Evolutionary conservation across 805 yeast genomes (phyloP).

Genomic region (Monosporozyma unispora): DNA sequence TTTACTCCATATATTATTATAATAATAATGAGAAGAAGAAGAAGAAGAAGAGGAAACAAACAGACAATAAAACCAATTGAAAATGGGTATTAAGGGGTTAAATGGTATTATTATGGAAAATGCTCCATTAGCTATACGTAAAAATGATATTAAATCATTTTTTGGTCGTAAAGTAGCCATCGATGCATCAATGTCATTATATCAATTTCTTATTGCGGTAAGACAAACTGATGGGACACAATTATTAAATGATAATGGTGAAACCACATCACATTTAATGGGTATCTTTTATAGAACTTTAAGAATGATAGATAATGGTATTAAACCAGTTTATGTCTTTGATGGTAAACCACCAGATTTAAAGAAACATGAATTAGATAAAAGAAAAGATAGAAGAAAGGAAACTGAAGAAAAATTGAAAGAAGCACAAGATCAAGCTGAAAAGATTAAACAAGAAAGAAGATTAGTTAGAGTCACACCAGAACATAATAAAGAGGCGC

Average conservation of each 20-base stretch:
- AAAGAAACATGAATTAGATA: conserved; percentile 87
- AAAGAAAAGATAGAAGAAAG: conserved; percentile 70
- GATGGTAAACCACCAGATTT: conserved; percentile 96
- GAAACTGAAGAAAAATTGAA: conserved; percentile 73
- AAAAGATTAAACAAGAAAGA: conserved; percentile 62
- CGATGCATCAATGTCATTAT: conserved; percentile 90
- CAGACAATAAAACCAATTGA: neutral
- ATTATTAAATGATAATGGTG: conserved; percentile 79
- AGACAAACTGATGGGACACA: conserved; percentile 96
- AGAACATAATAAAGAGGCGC: conserved; percentile 93
- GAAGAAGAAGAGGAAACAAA: too few species aligned
- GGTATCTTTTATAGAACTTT: conserved; percentile 95
- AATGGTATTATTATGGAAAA: conserved; percentile 81
- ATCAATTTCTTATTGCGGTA: conserved; percentile 92
- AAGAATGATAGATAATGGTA: conserved; percentile 81
- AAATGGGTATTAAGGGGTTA: conserved; percentile 63
- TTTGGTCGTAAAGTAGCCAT: conserved; percentile 97
- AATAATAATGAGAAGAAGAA: too few species aligned
- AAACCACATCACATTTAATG: conserved; percentile 87
- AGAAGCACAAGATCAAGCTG: conserved; percentile 68
- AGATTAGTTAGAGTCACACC: conserved; percentile 81
- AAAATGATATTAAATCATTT: conserved; percentile 72
- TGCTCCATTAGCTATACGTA: conserved; percentile 73
- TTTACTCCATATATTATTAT: too few species aligned
- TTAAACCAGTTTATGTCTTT: conserved; percentile 93